These are phyloP conservation scores for Exobasidium rhododendri DNA, from an alignment of 1,284 basidiomycete genomes.

Conservation along the genomic window DNA sequence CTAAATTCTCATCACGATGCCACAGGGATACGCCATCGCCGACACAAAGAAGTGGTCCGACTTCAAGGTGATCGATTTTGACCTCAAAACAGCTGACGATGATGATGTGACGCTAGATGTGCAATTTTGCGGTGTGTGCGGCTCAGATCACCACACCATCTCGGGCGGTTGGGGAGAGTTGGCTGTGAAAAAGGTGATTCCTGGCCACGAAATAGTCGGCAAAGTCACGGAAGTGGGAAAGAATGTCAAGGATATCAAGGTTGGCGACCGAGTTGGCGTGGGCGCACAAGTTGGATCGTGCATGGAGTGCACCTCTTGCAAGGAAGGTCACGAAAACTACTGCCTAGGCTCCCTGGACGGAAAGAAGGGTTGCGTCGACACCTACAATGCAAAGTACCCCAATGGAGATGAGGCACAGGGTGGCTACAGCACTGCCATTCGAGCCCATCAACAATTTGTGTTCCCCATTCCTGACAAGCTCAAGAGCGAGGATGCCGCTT, in stretches of 20 bases:
- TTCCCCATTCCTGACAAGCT: constrained; percentile 68
- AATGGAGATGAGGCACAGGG: constrained; percentile 62
- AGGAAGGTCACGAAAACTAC: constrained; percentile 50
- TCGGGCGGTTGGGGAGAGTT: constrained; percentile 50
- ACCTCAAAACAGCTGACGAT: constrained; percentile 46
- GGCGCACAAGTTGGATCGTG: constrained; percentile 65
- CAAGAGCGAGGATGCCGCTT: constrained; percentile 61
- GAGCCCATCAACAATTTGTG: constrained; percentile 67
- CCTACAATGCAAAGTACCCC: constrained; percentile 60
- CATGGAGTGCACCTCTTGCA: constrained; percentile 62
- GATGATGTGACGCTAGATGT: constrained; percentile 49
- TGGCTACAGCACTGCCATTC: constrained; percentile 67
- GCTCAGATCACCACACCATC: constrained; percentile 43
- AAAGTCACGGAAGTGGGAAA: constrained; percentile 56
- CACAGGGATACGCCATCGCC: constrained; percentile 49
- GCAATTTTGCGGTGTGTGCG: constrained; percentile 45
- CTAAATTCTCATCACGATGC: too few relatives aligned
- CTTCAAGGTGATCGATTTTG: constrained; percentile 52
- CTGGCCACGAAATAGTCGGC: constrained; percentile 67
- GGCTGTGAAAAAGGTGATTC: constrained; percentile 52
- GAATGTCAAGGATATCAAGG: constrained; percentile 63
- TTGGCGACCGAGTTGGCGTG: constrained; percentile 66
- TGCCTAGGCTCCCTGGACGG: constrained; percentile 12
- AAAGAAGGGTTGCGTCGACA: constrained; percentile 52
- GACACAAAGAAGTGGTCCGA: constrained; percentile 53